phyloP scores from a whole-genome alignment of 2,329 filamentous ascomycete genomes.

The Lasiodiplodia sp. region DNA sequence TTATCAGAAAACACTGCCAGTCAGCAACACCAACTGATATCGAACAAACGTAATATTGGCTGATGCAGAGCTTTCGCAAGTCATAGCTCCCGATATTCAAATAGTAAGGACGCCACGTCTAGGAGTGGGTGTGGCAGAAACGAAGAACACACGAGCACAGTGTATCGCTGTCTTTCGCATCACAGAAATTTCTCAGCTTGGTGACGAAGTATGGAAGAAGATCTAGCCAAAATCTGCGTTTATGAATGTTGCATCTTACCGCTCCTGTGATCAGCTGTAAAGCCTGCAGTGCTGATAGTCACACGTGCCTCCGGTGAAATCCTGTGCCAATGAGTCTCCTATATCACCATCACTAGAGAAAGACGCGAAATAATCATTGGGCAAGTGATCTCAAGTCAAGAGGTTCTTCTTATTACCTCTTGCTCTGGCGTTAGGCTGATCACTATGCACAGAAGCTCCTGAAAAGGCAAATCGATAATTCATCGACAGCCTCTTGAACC shows the following conservation, averaged over 20 bases:
- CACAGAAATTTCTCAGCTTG: background rate
- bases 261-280: background rate
- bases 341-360: background rate
- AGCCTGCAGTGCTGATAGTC: background rate
- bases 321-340: background rate
- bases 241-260: background rate
- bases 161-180: too few relatives aligned
- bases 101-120: too few relatives aligned
- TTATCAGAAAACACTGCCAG: background rate
- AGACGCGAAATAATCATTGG: background rate
- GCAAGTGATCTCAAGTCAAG: background rate
- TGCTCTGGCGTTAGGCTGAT: background rate
- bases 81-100: background rate
- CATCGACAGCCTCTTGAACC: background rate
- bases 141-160: background rate
- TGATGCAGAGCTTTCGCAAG: background rate
- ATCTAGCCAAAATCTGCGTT: background rate
- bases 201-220: background rate
- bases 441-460: background rate
- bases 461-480: background rate
- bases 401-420: background rate
- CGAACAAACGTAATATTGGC: background rate
- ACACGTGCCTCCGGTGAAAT: background rate
- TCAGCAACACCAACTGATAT: background rate
- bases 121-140: background rate